phyloP scores from a whole-genome alignment of 1,139 yeast genomes.

The Cylindricascospora bacillispora region DNA sequence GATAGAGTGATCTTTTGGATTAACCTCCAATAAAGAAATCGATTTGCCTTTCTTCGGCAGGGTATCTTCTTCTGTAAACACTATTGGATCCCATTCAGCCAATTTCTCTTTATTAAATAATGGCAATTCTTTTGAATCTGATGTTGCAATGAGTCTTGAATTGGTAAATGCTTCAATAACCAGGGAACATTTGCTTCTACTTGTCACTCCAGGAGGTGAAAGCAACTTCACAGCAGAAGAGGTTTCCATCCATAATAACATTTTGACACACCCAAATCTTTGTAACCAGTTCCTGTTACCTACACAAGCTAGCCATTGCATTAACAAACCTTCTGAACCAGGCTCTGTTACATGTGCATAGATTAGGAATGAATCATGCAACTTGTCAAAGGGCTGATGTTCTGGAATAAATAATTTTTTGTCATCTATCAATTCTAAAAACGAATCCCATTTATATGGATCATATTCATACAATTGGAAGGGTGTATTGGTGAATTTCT shows the following conservation, averaged over 20 bases:
- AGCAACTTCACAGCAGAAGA: conserved; percentile 49
- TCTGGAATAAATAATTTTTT: conserved; percentile 33
- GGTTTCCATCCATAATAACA: conserved; percentile 52
- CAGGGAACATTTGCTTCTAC: conserved; percentile 46
- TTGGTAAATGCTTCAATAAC: conserved; percentile 51
- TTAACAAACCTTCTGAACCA: conserved; percentile 54
- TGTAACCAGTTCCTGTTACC: conserved; percentile 66
- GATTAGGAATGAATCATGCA: conserved; percentile 51
- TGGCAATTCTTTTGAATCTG: conserved; percentile 21
- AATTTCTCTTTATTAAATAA: conserved; percentile 12
- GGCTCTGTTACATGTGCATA: conserved; percentile 49
- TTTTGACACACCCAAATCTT: conserved; percentile 57
- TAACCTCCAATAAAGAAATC: conserved; percentile 41
- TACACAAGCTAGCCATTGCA: conserved; percentile 67
- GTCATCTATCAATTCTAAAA: conserved; percentile 31
- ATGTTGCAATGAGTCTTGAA: conserved; percentile 37
- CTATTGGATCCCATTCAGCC: conserved; percentile 16
- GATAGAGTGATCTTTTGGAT: conserved; percentile 34
- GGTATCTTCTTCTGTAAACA: conserved; percentile 12
- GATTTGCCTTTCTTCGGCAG: conserved; percentile 9
- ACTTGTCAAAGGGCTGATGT: conserved; percentile 30
- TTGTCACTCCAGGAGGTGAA: conserved; percentile 34
- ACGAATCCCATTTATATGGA: conserved; percentile 61
- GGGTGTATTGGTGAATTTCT: conserved; percentile 11
- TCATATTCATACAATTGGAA: conserved; percentile 25